Conservation (phyloP, 2,329 filamentous ascomycete genomes). For the Fusarium irregulare region DNA sequence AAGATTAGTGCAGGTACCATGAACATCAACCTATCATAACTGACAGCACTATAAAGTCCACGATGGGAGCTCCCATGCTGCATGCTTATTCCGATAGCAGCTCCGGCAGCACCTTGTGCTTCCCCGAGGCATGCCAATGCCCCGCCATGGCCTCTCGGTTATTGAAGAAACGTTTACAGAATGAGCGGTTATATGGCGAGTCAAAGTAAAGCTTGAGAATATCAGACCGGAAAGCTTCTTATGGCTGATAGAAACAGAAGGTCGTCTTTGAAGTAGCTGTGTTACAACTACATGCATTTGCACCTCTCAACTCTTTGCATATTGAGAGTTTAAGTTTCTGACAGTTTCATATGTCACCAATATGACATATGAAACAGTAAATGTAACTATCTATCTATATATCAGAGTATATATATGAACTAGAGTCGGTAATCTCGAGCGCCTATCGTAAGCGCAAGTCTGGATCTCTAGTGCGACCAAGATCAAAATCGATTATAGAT, state of each 20-base stretch:
- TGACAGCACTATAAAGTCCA: conserved; percentile 19
- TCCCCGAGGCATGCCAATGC: conserved; percentile 40
- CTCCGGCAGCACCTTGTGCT: conserved; percentile 41
- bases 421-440: neutral
- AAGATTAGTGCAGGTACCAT: conserved; percentile 42
- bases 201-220: neutral
- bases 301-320: too few relatives aligned
- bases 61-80: conserved; percentile 35
- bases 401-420: neutral
- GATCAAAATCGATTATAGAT: neutral
- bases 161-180: conserved; percentile 18
- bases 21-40: conserved; percentile 26
- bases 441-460: neutral
- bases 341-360: neutral
- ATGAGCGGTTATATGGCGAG: neutral
- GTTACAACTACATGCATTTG: neutral
- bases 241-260: neutral
- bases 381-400: neutral
- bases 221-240: neutral
- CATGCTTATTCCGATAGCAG: conserved; percentile 40
- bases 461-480: neutral
- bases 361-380: neutral
- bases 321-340: neutral
- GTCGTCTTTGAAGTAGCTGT: neutral
- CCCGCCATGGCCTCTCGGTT: conserved; percentile 35